A percentile compares a stretch with the other conserved stretches of the same genome.
Evolutionary conservation across 495 filamentous ascomycete species (phyloP).

Genomic region (Barbatosphaeria neglecta): DNA sequence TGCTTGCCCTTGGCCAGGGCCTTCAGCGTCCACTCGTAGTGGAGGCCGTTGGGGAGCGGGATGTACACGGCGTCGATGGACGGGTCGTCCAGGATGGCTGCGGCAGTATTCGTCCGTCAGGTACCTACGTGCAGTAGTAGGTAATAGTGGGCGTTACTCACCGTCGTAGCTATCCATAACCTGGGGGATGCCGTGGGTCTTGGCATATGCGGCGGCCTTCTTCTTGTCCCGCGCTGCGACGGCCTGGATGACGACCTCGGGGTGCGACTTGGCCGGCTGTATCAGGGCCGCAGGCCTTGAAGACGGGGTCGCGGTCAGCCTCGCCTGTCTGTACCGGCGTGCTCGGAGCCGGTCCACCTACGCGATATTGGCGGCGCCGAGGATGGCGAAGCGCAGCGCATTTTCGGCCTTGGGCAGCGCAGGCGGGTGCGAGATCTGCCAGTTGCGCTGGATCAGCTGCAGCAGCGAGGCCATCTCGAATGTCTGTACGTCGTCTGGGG

Average conservation of each 20-base stretch:
- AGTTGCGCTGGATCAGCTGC: conserved; percentile 14
- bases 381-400: conserved; percentile 32
- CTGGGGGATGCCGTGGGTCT: conserved; percentile 43
- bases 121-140: no score
- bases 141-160: conserved; percentile 6
- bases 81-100: conserved; percentile 41
- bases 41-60: conserved; percentile 38
- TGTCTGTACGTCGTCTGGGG: no score
- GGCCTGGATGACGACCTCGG: conserved; percentile 45
- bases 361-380: conserved; percentile 39
- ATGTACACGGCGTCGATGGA: conserved; percentile 42
- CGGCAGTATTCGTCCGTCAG: no score
- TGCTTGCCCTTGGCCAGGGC: conserved; percentile 44
- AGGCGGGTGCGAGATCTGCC: conserved; percentile 18
- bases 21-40: conserved; percentile 43
- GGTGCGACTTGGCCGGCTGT: conserved; percentile 43
- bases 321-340: background rate
- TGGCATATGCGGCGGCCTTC: conserved; percentile 44
- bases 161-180: conserved; percentile 40
- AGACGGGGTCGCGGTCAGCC: background rate
- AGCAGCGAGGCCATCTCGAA: conserved; percentile 14
- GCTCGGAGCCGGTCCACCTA: conserved; percentile 9
- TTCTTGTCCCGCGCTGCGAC: conserved; percentile 46
- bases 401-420: conserved; percentile 17
- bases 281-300: conserved; percentile 43